Evolutionary conservation across 2,329 filamentous ascomycete species (phyloP).

Genomic region (Colletotrichum graminicola): DNA sequence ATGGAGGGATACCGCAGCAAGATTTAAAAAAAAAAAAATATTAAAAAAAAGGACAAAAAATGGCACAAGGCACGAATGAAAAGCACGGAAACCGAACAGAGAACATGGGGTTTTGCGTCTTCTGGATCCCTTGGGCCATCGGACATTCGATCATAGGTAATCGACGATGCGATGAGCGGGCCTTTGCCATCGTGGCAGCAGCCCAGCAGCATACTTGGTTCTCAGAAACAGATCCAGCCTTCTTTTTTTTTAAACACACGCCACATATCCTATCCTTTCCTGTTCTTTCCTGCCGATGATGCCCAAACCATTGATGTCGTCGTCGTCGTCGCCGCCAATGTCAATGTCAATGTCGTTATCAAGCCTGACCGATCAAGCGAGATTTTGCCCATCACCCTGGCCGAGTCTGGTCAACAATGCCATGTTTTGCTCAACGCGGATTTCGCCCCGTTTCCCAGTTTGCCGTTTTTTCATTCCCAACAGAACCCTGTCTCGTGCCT

Average conservation of each 20-base stretch:
- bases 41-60: neutral
- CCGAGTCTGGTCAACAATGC: constrained; percentile 18
- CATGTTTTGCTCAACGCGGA: constrained; percentile 38
- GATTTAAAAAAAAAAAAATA: neutral
- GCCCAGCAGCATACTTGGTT: constrained; percentile 15
- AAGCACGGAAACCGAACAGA: constrained; percentile 9
- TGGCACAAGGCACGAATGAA: neutral
- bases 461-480: constrained; percentile 2
- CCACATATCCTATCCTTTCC: no score
- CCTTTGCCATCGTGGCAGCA: no score
- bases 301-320: no score
- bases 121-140: constrained; percentile 27
- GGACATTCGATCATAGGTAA: constrained; percentile 23
- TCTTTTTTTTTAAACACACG: neutral
- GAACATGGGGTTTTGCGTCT: constrained; percentile 38
- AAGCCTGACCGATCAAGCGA: neutral
- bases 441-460: constrained; percentile 8
- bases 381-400: neutral
- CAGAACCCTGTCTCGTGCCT: constrained; percentile 8
- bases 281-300: neutral
- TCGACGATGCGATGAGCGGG: constrained; percentile 32
- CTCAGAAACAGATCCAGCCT: constrained; percentile 14
- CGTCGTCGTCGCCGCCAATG: neutral
- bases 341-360: neutral
- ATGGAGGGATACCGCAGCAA: neutral